phyloP scores from a whole-genome alignment of 305 asterid species.

The Caryopteris hybrid region DNA sequence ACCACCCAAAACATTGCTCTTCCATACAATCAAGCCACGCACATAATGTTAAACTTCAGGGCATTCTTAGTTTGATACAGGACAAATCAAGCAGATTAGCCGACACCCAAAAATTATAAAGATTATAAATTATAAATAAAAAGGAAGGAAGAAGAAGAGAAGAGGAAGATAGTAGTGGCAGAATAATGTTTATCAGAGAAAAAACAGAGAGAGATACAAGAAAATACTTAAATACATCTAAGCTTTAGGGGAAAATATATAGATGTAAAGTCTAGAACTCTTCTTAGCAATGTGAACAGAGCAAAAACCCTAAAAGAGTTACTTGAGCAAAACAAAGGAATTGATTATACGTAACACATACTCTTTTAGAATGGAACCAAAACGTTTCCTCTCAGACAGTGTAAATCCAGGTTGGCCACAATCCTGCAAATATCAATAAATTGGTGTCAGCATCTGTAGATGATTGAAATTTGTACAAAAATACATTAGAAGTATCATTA shows the following conservation, averaged over 20 bases:
- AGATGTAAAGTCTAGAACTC: neutral
- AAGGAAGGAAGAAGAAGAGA: no score
- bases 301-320: no score
- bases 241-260: neutral
- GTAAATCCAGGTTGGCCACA: constrained; percentile 99
- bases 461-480: no score
- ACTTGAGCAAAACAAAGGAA: neutral
- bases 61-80: neutral
- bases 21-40: neutral
- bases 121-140: no score
- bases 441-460: constrained; percentile 19
- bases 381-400: constrained; percentile 85
- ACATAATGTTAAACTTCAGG: neutral
- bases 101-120: constrained; percentile 1
- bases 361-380: constrained; percentile 73
- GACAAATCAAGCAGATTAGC: constrained; percentile 1
- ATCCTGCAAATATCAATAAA: constrained; percentile 47
- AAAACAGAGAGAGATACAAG: neutral
- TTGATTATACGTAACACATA: constrained; percentile 28
- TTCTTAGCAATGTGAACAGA: no score
- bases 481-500: no score
- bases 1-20: constrained; percentile 1
- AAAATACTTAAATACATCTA: neutral
- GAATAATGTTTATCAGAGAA: neutral
- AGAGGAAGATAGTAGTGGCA: neutral